Conservation (phyloP, 345 rosid genomes). For the Trapa bicornis region DNA sequence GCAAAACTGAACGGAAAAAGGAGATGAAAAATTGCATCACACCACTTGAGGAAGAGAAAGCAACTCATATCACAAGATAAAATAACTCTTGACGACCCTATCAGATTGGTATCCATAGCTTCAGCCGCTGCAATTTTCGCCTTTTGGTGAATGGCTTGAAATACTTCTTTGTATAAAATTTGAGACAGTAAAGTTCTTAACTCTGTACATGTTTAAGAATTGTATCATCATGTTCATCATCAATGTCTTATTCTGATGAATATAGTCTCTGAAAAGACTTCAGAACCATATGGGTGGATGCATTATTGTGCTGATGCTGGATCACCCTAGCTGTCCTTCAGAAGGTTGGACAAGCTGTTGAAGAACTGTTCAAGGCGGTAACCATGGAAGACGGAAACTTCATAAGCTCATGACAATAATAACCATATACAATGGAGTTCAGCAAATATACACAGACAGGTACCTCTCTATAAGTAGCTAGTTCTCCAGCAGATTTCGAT, state of each 20-base stretch:
- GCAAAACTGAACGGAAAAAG: not conserved
- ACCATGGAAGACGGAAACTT: constrained; percentile 6
- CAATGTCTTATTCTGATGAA: too few relatives aligned
- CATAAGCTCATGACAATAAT: not conserved
- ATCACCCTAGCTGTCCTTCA: constrained; percentile 30
- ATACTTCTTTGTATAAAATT: not conserved
- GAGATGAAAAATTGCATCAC: not conserved
- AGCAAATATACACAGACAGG: not conserved
- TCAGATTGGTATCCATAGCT: not conserved
- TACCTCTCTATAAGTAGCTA: constrained; percentile 53
- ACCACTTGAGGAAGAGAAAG: not conserved
- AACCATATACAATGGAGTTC: not conserved
- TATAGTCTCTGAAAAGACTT: too few relatives aligned
- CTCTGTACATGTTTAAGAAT: not conserved
- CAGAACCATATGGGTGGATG: not conserved
- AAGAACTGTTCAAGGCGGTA: constrained; percentile 44
- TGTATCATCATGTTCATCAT: not conserved
- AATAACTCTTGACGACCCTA: not conserved
- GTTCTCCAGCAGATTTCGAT: constrained; percentile 69
- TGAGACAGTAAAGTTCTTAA: not conserved
- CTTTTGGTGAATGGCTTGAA: not conserved
- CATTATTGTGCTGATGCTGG: constrained; percentile 14
- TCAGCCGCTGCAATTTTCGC: not conserved
- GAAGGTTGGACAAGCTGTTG: constrained; percentile 55
- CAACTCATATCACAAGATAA: not conserved